Conservation (phyloP, 495 filamentous ascomycete genomes). For the Emericellopsis terricola region DNA sequence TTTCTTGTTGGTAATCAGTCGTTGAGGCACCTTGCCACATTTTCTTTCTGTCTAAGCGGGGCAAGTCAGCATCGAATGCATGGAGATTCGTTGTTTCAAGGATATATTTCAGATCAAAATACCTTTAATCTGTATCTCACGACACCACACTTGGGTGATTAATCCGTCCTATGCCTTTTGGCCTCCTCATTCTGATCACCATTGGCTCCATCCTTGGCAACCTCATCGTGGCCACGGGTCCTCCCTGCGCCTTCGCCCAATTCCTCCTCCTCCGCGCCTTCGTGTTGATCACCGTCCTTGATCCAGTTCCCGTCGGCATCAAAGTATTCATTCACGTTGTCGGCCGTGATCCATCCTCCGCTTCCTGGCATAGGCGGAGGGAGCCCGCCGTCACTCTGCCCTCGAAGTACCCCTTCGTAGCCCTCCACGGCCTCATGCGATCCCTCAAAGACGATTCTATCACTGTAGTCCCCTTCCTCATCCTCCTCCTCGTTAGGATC, state of each 20-base stretch:
- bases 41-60: no score
- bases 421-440: slow-evolving; percentile 23
- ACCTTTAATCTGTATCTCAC: no score
- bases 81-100: no score
- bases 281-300: slow-evolving; percentile 10
- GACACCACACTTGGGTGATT: no score
- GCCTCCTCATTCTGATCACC: slow-evolving; percentile 12
- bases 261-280: slow-evolving; percentile 16
- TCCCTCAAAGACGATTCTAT: slow-evolving; percentile 39
- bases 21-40: no score
- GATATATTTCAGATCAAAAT: no score
- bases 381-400: slow-evolving; percentile 31
- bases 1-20: background rate
- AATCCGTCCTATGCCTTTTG: slow-evolving; percentile 22
- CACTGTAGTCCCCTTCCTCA: slow-evolving; percentile 33
- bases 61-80: no score
- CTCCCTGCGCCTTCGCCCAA: slow-evolving; percentile 25
- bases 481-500: slow-evolving; percentile 42
- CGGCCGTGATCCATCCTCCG: slow-evolving; percentile 88
- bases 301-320: slow-evolving; percentile 38
- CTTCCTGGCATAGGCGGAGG: slow-evolving; percentile 70
- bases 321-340: slow-evolving; percentile 72
- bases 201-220: slow-evolving; percentile 14
- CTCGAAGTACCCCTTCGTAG: slow-evolving; percentile 23
- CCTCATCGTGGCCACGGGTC: slow-evolving; percentile 21